These are phyloP conservation scores for Metschnikowia bowlesiae DNA, from an alignment of 805 yeast species.

Conservation along the genomic window DNA sequence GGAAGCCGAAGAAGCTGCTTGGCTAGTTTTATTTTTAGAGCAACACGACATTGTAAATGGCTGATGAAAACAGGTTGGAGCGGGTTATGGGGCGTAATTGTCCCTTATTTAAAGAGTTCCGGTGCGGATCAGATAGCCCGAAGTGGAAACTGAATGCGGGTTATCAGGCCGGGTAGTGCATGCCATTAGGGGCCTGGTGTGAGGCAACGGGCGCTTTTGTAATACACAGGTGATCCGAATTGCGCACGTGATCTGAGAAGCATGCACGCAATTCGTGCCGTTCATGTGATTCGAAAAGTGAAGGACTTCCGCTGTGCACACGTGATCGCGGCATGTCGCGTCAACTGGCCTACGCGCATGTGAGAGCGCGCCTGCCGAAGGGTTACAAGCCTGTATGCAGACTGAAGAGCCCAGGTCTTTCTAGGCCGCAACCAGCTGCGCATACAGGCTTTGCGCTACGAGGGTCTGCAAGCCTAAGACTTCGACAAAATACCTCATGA, in stretches of 20 bases:
- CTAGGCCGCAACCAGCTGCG: too few species aligned
- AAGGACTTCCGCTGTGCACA: too few species aligned
- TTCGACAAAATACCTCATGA: too few species aligned
- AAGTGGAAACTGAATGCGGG: conserved; percentile 8
- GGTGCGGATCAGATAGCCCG: conserved; percentile 10
- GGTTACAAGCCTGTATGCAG: too few species aligned
- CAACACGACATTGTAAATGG: conserved; percentile 15
- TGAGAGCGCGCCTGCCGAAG: too few species aligned
- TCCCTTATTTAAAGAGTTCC: background rate
- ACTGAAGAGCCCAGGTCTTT: too few species aligned
- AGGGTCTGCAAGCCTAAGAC: too few species aligned
- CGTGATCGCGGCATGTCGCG: too few species aligned
- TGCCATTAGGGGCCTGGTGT: background rate
- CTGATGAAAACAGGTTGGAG: background rate
- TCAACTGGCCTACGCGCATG: too few species aligned
- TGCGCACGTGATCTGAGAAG: background rate
- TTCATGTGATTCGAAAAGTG: too few species aligned
- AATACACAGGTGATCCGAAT: background rate
- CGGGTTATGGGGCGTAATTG: background rate
- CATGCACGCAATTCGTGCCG: background rate
- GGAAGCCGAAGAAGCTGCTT: background rate
- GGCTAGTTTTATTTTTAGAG: conserved; percentile 7
- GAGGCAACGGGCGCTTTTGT: background rate
- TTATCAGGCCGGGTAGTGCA: background rate
- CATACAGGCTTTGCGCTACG: too few species aligned